phyloP scores from a whole-genome alignment of 441 rosid genomes.

The Gossypium trilobum region DNA sequence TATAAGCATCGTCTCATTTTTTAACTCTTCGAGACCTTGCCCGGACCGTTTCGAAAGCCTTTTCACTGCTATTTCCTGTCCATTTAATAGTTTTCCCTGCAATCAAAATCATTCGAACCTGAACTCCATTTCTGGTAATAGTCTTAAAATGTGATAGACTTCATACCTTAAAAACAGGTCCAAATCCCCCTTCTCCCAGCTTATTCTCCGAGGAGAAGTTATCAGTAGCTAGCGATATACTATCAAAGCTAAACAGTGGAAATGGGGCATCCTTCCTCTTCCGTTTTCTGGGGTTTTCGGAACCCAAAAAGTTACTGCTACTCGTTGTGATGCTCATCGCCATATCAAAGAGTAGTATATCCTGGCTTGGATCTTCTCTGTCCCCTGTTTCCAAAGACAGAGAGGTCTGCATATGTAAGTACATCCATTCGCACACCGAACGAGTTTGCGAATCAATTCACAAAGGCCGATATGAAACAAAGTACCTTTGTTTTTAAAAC shows the following conservation, averaged over 20 bases:
- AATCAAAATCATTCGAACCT: slow-evolving; percentile 14
- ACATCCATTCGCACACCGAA: not conserved
- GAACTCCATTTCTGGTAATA: not conserved
- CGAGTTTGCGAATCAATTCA: not conserved
- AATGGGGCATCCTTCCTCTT: slow-evolving; percentile 8
- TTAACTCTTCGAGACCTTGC: slow-evolving; percentile 27
- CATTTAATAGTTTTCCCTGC: slow-evolving; percentile 21
- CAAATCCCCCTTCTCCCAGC: slow-evolving; percentile 2
- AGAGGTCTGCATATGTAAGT: not conserved
- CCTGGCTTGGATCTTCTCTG: slow-evolving; percentile 1
- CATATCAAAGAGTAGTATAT: slow-evolving; percentile 12
- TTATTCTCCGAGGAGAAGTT: not conserved
- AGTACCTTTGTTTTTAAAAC: not conserved
- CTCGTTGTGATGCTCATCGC: not conserved
- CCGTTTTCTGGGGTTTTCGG: not conserved
- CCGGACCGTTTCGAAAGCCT: slow-evolving; percentile 21
- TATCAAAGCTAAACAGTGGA: slow-evolving; percentile 18
- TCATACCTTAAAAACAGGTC: slow-evolving; percentile 11
- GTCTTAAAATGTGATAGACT: not conserved
- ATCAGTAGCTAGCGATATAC: slow-evolving; percentile 1
- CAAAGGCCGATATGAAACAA: not conserved
- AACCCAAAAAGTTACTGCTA: not conserved
- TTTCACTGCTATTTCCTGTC: slow-evolving; percentile 22
- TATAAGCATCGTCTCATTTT: slow-evolving; percentile 21
- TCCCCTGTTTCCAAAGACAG: not conserved